Percentiles rank a stretch among this genome's conserved stretches.
Evolutionary conservation across 371 early-diverging fungal genomes (phyloP).

Genomic region (Mucor mucedo): DNA sequence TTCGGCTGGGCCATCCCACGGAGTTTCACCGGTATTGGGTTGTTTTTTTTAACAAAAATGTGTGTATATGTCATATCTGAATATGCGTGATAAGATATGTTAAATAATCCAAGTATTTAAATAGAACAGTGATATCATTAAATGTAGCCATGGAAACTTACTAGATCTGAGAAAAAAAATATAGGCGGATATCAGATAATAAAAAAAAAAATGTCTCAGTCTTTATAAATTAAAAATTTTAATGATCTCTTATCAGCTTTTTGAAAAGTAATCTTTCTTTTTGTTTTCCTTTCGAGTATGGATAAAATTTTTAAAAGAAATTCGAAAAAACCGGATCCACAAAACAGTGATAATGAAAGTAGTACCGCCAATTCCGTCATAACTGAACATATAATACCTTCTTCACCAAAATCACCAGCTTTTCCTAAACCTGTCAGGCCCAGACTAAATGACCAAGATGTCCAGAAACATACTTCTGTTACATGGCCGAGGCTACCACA

Average conservation of each 20-base stretch:
- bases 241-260: neutral
- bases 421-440: neutral
- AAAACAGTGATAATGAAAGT: neutral
- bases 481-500: slow-evolving; percentile 22
- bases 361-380: slow-evolving; percentile 10
- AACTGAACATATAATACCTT: neutral
- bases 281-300: neutral
- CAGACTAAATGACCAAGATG: neutral
- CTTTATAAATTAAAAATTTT: neutral
- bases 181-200: no score
- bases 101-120: no score
- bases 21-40: neutral
- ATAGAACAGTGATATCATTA: no score
- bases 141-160: no score
- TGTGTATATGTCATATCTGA: no score
- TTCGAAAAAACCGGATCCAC: neutral
- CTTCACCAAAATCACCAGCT: neutral
- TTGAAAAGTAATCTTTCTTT: neutral
- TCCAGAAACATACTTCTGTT: slow-evolving; percentile 4
- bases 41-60: neutral
- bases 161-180: no score
- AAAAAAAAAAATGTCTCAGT: no score
- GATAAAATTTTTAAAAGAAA: slow-evolving; percentile 8
- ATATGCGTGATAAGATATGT: no score
- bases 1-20: neutral